phyloP scores from a whole-genome alignment of 768 basidiomycete genomes.

The Lanmaoa rubissima region DNA sequence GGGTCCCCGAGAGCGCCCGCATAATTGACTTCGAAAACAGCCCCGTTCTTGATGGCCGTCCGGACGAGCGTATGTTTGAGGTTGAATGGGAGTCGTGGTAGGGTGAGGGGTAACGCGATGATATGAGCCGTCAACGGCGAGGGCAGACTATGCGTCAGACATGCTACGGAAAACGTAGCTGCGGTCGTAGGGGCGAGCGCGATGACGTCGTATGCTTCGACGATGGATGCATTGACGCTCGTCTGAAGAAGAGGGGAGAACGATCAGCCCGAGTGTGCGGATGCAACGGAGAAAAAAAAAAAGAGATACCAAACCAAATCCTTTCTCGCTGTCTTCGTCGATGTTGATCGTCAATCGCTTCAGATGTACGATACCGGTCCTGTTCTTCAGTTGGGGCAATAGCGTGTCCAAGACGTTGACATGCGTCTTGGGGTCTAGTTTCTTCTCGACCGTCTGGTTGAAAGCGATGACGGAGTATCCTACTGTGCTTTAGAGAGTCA shows the following conservation, averaged over 20 bases:
- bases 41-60: slow-evolving; percentile 78
- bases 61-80: slow-evolving; percentile 83
- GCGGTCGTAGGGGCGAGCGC: slow-evolving; percentile 73
- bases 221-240: slow-evolving; percentile 60
- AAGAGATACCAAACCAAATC: slow-evolving; percentile 68
- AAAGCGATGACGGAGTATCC: slow-evolving; percentile 83
- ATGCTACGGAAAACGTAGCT: slow-evolving; percentile 72
- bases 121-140: slow-evolving; percentile 78
- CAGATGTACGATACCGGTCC: slow-evolving; percentile 61
- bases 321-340: slow-evolving; percentile 83
- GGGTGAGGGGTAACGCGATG: slow-evolving; percentile 74
- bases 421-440: slow-evolving; percentile 69
- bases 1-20: slow-evolving; percentile 67
- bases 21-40: slow-evolving; percentile 80
- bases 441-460: slow-evolving; percentile 68
- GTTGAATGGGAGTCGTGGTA: slow-evolving; percentile 75
- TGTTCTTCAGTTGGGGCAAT: slow-evolving; percentile 55
- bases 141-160: slow-evolving; percentile 75
- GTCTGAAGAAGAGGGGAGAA: slow-evolving; percentile 44
- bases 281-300: not conserved
- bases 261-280: not conserved
- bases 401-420: slow-evolving; percentile 61
- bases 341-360: slow-evolving; percentile 79
- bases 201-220: slow-evolving; percentile 73
- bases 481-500: slow-evolving; percentile 46